Base-by-base conservation (phyloP, 768 basidiomycete species). In the button mushroom (Agaricus bisporus) region DNA sequence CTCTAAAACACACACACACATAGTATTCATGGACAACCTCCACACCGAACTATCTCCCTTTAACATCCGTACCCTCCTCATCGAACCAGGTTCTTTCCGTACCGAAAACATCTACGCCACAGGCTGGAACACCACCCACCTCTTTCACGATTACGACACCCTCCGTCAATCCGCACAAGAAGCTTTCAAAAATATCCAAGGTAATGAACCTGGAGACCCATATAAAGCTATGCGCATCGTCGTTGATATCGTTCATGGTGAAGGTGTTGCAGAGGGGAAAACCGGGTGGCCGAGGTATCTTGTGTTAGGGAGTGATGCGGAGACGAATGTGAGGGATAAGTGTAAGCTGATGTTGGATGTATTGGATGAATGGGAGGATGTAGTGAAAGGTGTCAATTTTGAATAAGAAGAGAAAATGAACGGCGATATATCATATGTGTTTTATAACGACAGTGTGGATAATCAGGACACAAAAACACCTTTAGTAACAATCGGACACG, bases 41-140 rank as follows among this genome's bases (percentile, higher is more conserved):
- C 65, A 74, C 8, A 60, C 66, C 17, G 85, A 86, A 64, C 69
- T 86, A 20, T 73, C 76, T 2, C 76, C 73, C 8, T 77, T 82
- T 61, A 71, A 72, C 29, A 78, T 86, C 58, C 77, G 80, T 29
- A 74, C 81, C 18, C 68, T 82, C 20, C 69, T 83, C 41, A 78
- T 85, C 47, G 72, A 75, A 41, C 83, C 83, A 2, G 83, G 83
- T 6, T 67, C 78, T 12, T 84, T 85, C 70, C 74, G 79, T 37
- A 85, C 84, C 0, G 76, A 81, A 61, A 76, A 76, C 29, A 81
- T 83, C 36, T 77, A 76, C 61, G 59, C 69, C 12, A 58, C 72
- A 41, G 57, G 56, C 1, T 77, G 73, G 55, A 61, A 68, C 54
- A 60, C 62, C 3, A 60, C 59, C 6, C 77, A 77, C 51, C 66